Evolutionary conservation across 139 green algal species (phyloP).

Genomic region (Chlorella sp.): DNA sequence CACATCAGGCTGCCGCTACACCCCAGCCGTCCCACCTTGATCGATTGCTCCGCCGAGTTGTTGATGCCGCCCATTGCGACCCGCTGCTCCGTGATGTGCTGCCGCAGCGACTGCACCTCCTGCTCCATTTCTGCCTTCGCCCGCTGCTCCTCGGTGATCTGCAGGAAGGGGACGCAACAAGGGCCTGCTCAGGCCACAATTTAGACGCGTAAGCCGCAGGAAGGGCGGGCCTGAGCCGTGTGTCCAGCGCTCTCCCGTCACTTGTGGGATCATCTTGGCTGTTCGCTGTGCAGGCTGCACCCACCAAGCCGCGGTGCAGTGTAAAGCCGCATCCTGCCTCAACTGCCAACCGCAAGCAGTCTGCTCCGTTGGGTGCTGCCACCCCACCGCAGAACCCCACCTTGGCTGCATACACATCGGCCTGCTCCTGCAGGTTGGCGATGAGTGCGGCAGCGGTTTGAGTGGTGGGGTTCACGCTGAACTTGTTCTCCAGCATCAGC

Average conservation of each 20-base stretch:
- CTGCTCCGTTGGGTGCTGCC: neutral
- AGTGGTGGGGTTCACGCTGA: constrained; percentile 75
- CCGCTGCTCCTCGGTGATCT: constrained; percentile 49
- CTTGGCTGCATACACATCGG: constrained; percentile 63
- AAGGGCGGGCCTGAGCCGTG: no score
- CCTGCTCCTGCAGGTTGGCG: constrained; percentile 59
- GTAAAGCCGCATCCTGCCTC: no score
- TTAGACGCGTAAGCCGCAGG: neutral
- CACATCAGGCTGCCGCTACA: no score
- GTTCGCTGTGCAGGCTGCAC: no score
- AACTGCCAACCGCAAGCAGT: neutral
- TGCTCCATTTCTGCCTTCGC: constrained; percentile 62
- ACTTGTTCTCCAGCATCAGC: constrained; percentile 91
- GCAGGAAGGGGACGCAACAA: neutral
- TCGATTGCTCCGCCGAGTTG: constrained; percentile 66
- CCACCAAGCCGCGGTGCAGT: no score
- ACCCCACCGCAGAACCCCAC: constrained; percentile 37
- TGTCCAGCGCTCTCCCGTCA: neutral
- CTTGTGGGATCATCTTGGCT: no score
- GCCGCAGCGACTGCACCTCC: constrained; percentile 41
- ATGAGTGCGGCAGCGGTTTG: constrained; percentile 48
- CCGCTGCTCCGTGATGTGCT: constrained; percentile 58
- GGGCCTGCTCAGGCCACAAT: neutral
- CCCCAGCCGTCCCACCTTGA: constrained; percentile 29
- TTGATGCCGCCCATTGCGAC: constrained; percentile 85